Conservation (phyloP, 2,329 filamentous ascomycete genomes). For the Xenoacremonium recifei region DNA sequence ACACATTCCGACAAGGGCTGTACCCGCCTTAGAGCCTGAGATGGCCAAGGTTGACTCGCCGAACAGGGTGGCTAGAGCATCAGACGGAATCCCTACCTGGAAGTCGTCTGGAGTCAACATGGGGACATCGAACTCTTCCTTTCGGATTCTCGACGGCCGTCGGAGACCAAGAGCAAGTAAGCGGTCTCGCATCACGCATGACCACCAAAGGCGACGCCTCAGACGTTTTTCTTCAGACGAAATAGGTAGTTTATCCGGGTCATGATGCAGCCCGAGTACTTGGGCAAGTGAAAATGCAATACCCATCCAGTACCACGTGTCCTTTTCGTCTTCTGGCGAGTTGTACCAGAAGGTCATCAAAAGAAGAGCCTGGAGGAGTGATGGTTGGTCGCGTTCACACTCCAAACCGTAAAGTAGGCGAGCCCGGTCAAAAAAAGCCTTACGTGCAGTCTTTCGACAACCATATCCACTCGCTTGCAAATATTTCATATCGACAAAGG, state of each 20-base stretch:
- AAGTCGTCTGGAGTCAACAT: conserved; percentile 5
- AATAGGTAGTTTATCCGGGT: conserved; percentile 2
- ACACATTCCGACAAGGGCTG: conserved; percentile 3
- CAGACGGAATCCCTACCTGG: conserved; percentile 1
- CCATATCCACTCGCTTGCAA: conserved; percentile 3
- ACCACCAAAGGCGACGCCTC: conserved; percentile 11
- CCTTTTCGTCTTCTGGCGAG: conserved; percentile 8
- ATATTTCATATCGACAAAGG: conserved; percentile 5
- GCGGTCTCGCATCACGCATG: conserved; percentile 10
- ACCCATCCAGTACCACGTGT: conserved; percentile 14
- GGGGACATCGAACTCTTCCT: conserved; percentile 7
- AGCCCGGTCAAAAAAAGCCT: conserved; percentile 6
- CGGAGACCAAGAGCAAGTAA: conserved; percentile 8
- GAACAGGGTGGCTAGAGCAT: background rate
- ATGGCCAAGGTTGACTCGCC: conserved; percentile 1
- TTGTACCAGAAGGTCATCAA: conserved; percentile 13
- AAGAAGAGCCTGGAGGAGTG: conserved; percentile 7
- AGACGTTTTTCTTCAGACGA: background rate
- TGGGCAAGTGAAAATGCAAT: conserved; percentile 8
- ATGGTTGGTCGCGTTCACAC: conserved; percentile 4
- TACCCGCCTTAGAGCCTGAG: background rate
- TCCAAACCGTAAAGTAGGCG: conserved; percentile 7
- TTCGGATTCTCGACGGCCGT: conserved; percentile 7
- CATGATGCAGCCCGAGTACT: conserved; percentile 5
- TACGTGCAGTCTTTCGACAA: conserved; percentile 7